Conservation (phyloP, 139 green algal genomes). For the Micractinium conductrix region DNA sequence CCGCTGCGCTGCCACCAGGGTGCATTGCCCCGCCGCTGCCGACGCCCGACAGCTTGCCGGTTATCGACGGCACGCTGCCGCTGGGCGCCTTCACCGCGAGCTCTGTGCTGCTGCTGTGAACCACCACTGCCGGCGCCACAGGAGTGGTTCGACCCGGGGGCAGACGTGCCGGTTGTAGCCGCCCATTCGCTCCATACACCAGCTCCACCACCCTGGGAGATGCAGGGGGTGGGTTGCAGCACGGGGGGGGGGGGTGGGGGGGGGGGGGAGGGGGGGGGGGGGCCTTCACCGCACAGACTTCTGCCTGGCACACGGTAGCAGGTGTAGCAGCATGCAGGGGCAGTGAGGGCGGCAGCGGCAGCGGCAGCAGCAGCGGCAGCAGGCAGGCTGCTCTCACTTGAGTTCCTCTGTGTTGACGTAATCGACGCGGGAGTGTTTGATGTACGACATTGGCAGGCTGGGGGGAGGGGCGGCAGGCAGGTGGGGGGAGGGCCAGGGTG, state of each 20-base stretch:
- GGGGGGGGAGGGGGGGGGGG: too few relatives aligned
- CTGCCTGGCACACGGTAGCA: too few relatives aligned
- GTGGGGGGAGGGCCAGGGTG: too few relatives aligned
- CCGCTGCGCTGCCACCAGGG: neutral
- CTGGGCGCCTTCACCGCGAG: neutral
- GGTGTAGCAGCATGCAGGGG: too few relatives aligned
- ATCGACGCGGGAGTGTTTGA: slow-evolving; percentile 32
- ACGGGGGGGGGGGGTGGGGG: neutral
- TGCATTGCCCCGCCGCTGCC: neutral
- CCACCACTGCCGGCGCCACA: too few relatives aligned
- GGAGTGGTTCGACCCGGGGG: too few relatives aligned
- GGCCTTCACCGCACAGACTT: neutral
- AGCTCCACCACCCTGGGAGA: slow-evolving; percentile 26
- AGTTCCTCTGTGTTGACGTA: slow-evolving; percentile 8
- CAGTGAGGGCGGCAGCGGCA: neutral
- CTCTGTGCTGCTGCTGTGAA: slow-evolving; percentile 11
- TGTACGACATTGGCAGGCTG: slow-evolving; percentile 51
- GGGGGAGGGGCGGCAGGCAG: too few relatives aligned
- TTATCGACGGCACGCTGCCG: neutral
- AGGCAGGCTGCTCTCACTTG: slow-evolving; percentile 9
- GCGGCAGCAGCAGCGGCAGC: too few relatives aligned
- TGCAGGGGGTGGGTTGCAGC: neutral
- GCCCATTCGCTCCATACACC: slow-evolving; percentile 9
- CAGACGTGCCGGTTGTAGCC: slow-evolving; percentile 13
- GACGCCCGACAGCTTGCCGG: neutral